Conservation (phyloP, 495 filamentous ascomycete species). For the Xeromyces bisporus region DNA sequence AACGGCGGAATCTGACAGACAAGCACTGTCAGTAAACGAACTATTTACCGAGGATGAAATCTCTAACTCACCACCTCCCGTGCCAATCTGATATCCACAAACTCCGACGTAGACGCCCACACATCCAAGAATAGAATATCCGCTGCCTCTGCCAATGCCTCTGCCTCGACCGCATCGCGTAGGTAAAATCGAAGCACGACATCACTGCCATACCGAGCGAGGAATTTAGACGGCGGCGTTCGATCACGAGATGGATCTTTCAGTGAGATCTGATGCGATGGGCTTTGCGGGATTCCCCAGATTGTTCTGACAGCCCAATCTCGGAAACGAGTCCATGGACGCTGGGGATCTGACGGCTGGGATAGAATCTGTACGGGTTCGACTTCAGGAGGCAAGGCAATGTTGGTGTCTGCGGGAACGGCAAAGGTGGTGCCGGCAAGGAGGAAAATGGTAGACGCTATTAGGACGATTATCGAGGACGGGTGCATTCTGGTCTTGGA, state of each 20-base stretch:
- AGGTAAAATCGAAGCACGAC: constrained; percentile 81
- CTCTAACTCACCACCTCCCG: constrained; percentile 48
- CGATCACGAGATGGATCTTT: constrained; percentile 6
- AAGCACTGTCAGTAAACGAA: too few species aligned
- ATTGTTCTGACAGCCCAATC: constrained; percentile 47
- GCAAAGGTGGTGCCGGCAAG: constrained; percentile 12
- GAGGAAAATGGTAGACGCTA: constrained; percentile 11
- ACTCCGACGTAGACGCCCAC: constrained; percentile 69
- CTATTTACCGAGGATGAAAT: background rate
- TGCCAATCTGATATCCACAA: constrained; percentile 72
- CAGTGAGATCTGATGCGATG: constrained; percentile 2
- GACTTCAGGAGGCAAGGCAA: constrained; percentile 21
- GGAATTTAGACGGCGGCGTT: constrained; percentile 30
- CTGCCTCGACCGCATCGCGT: constrained; percentile 48
- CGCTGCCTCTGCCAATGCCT: constrained; percentile 53
- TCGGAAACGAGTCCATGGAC: constrained; percentile 38
- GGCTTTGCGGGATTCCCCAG: constrained; percentile 33
- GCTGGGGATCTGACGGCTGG: constrained; percentile 16
- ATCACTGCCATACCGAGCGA: constrained; percentile 58
- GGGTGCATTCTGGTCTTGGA: background rate
- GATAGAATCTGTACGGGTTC: constrained; percentile 19
- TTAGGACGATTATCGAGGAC: constrained; percentile 9
- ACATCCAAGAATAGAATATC: constrained; percentile 71
- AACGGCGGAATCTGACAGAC: constrained; percentile 57
- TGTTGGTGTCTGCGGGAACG: constrained; percentile 28